phyloP scores from a whole-genome alignment of 768 basidiomycete species.

The Pulveroboletus ravenelii region DNA sequence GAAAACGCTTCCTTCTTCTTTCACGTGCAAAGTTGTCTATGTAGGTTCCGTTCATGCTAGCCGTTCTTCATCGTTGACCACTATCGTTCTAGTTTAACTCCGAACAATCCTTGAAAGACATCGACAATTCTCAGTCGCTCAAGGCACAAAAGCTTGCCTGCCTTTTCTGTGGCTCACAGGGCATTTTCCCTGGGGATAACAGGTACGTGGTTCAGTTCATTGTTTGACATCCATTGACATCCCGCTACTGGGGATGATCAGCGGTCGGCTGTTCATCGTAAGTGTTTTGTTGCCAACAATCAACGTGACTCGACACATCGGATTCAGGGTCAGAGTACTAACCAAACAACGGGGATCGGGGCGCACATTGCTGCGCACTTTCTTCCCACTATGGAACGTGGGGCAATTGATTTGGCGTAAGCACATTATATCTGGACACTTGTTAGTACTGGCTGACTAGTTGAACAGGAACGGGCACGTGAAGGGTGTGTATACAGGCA shows the following conservation, averaged over 20 bases:
- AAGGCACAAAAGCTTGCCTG: not conserved
- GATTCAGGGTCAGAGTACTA: conserved; percentile 76
- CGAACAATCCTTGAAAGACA: not conserved
- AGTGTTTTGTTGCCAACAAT: not conserved
- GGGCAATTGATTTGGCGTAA: conserved; percentile 83
- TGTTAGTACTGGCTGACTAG: not conserved
- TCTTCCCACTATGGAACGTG: conserved; percentile 93
- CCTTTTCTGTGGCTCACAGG: conserved; percentile 2
- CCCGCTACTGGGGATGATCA: not conserved
- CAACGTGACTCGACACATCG: not conserved
- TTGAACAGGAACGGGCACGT: conserved; percentile 71
- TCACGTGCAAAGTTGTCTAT: conserved; percentile 9
- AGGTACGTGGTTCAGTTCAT: not conserved
- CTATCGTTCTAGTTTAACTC: conserved; percentile 7
- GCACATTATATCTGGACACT: conserved; percentile 16
- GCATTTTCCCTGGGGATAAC: conserved; percentile 2
- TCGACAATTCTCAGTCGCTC: not conserved
- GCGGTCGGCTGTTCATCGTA: conserved; percentile 15
- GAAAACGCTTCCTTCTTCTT: conserved; percentile 7
- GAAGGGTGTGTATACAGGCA: conserved; percentile 44
- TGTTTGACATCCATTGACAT: not conserved
- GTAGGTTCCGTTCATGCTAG: not conserved
- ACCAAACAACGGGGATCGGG: conserved; percentile 78
- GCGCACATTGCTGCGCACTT: conserved; percentile 72
- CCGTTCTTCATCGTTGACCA: not conserved